Evolutionary conservation across 148 eudicot genomes (phyloP).

Genomic region (Rhododendron williamsianum): DNA sequence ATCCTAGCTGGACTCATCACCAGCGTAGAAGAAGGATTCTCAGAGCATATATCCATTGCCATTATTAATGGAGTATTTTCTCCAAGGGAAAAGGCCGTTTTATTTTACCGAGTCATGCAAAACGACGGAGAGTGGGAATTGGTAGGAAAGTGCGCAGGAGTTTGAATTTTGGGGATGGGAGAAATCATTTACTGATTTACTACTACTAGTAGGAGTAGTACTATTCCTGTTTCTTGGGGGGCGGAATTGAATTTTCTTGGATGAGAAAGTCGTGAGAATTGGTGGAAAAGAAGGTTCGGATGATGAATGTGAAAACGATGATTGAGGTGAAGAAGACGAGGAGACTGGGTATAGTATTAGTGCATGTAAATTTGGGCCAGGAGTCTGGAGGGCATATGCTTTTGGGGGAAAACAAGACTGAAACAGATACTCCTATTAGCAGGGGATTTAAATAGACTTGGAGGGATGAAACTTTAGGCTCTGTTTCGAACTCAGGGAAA

Average conservation of each 20-base stretch:
- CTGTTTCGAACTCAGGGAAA: no score
- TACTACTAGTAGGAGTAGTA: no score
- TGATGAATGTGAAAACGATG: not conserved
- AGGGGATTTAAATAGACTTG: not conserved
- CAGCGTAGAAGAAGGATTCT: slow-evolving; percentile 27
- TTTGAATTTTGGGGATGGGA: not conserved
- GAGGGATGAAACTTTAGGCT: not conserved
- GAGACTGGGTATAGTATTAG: not conserved
- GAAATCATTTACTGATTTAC: not conserved
- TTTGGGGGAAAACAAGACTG: not conserved
- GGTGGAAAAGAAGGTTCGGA: not conserved
- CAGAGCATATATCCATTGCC: slow-evolving; percentile 67
- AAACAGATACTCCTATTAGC: not conserved
- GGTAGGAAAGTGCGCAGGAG: not conserved
- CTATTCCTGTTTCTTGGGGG: not conserved
- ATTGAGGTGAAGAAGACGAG: not conserved
- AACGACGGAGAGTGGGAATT: not conserved
- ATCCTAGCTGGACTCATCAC: slow-evolving; percentile 65
- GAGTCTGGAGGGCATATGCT: not conserved
- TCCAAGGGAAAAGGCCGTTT: slow-evolving; percentile 6
- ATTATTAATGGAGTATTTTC: slow-evolving; percentile 26
- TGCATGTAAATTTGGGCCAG: not conserved
- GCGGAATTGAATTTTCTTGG: not conserved
- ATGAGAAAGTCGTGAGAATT: not conserved
- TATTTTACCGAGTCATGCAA: slow-evolving; percentile 6